Evolutionary conservation across 2,329 filamentous ascomycete species (phyloP).

Genomic region (Endocalyx cinctus): DNA sequence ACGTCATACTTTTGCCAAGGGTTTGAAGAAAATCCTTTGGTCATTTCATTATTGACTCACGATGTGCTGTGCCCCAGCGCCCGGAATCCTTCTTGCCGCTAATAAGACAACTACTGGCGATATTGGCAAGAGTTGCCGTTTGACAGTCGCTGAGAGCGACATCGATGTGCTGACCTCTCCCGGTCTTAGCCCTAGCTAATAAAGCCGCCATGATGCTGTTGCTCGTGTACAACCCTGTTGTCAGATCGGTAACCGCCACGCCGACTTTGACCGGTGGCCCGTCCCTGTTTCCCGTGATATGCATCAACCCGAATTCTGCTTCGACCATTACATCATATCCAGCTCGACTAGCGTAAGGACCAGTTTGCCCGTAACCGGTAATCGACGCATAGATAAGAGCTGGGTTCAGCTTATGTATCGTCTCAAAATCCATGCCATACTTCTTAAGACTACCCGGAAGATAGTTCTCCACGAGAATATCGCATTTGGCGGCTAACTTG

Average conservation of each 20-base stretch:
- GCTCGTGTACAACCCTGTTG: constrained; percentile 89
- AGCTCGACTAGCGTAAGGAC: constrained; percentile 79
- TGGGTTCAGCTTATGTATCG: constrained; percentile 76
- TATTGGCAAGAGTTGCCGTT: constrained; percentile 89
- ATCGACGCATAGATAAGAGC: constrained; percentile 90
- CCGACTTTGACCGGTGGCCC: constrained; percentile 95
- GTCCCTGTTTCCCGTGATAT: constrained; percentile 86
- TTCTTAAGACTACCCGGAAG: constrained; percentile 85
- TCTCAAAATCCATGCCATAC: constrained; percentile 85
- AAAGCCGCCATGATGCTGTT: constrained; percentile 95
- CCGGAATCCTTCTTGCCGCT: constrained; percentile 84
- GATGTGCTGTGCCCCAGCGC: constrained; percentile 94
- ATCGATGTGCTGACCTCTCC: constrained; percentile 87
- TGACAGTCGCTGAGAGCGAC: constrained; percentile 90
- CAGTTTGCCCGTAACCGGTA: constrained; percentile 94
- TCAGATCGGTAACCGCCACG: constrained; percentile 93
- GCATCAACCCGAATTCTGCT: constrained; percentile 96
- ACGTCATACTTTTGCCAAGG: not conserved
- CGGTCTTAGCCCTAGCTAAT: constrained; percentile 67
- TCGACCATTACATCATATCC: constrained; percentile 99
- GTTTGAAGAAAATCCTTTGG: too few species aligned
- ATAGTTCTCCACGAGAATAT: constrained; percentile 96
- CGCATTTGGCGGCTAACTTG: constrained; percentile 75
- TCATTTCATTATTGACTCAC: constrained; percentile 46
- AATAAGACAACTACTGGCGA: constrained; percentile 86